These are phyloP conservation scores for Ceratocystis smalleyi DNA, from an alignment of 2,329 filamentous ascomycete species.

Conservation along the genomic window DNA sequence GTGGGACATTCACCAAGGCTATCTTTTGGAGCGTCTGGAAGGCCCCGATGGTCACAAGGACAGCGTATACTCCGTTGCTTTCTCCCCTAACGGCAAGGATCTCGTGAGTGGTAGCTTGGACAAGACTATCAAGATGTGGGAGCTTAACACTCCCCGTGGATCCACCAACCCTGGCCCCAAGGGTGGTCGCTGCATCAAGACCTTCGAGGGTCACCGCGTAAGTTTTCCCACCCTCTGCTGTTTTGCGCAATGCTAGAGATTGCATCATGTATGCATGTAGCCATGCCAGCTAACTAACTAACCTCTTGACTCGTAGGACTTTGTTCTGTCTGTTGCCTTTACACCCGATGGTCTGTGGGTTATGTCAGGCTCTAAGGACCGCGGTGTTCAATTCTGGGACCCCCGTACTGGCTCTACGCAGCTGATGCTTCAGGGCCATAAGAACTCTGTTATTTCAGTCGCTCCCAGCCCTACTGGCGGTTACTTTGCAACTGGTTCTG, in stretches of 20 bases:
- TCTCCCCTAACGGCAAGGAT: constrained; percentile 82
- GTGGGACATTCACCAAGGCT: constrained; percentile 80
- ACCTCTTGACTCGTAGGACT: constrained; percentile 56
- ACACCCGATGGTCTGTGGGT: constrained; percentile 94
- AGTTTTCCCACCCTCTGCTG: constrained; percentile 19
- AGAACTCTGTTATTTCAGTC: constrained; percentile 96
- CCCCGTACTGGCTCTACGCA: constrained; percentile 83
- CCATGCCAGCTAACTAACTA: too few relatives aligned
- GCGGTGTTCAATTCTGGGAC: constrained; percentile 98
- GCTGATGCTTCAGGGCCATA: constrained; percentile 96
- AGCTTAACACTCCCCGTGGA: constrained; percentile 59
- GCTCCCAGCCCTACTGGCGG: constrained; percentile 78
- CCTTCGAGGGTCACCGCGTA: constrained; percentile 92
- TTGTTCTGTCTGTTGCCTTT: constrained; percentile 86
- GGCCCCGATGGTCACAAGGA: constrained; percentile 92
- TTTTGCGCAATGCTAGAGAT: too few relatives aligned
- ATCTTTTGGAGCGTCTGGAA: constrained; percentile 79
- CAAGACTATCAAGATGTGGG: constrained; percentile 99
- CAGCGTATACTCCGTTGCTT: constrained; percentile 90
- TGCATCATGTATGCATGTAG: too few relatives aligned
- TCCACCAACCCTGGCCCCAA: constrained; percentile 53
- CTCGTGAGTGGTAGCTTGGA: constrained; percentile 90
- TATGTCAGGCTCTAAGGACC: constrained; percentile 90
- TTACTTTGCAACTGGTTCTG: constrained; percentile 89
- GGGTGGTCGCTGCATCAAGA: constrained; percentile 85